Conservation (phyloP, 257 asterid genomes). For the Jaltomata sinuosa region DNA sequence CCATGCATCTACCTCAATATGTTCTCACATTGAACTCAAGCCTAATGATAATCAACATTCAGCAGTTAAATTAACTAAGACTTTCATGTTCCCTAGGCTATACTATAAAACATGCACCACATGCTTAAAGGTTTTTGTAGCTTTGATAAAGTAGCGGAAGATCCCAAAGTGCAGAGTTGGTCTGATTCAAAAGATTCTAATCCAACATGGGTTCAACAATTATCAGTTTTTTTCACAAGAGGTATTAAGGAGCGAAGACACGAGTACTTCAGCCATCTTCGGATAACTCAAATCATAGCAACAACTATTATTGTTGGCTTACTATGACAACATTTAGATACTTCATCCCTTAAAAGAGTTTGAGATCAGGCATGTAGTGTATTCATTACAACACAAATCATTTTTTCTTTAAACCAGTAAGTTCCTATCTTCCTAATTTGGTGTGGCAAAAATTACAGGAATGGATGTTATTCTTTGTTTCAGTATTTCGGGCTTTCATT, state of each 20-base stretch:
- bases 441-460: conserved; percentile 14
- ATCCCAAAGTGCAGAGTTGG: not conserved
- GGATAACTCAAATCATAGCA: conserved; percentile 21
- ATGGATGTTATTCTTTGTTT: conserved; percentile 34
- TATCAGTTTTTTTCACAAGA: conserved; percentile 18
- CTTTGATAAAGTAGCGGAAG: not conserved
- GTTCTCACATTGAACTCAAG: too few species aligned
- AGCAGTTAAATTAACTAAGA: too few species aligned
- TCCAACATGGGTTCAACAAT: conserved; percentile 30
- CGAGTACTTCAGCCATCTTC: conserved; percentile 31
- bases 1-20: too few species aligned
- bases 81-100: too few species aligned
- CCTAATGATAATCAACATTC: too few species aligned
- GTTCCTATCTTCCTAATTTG: not conserved
- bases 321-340: conserved; percentile 25
- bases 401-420: not conserved
- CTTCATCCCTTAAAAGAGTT: conserved; percentile 11
- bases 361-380: conserved; percentile 19
- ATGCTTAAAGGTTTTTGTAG: too few species aligned
- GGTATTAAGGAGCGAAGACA: conserved; percentile 34
- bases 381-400: not conserved
- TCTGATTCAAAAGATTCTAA: conserved; percentile 11
- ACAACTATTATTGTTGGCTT: conserved; percentile 20
- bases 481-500: conserved; percentile 31
- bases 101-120: too few species aligned